phyloP scores from a whole-genome alignment of 768 basidiomycete genomes.

The Kwoniella heveanensis region DNA sequence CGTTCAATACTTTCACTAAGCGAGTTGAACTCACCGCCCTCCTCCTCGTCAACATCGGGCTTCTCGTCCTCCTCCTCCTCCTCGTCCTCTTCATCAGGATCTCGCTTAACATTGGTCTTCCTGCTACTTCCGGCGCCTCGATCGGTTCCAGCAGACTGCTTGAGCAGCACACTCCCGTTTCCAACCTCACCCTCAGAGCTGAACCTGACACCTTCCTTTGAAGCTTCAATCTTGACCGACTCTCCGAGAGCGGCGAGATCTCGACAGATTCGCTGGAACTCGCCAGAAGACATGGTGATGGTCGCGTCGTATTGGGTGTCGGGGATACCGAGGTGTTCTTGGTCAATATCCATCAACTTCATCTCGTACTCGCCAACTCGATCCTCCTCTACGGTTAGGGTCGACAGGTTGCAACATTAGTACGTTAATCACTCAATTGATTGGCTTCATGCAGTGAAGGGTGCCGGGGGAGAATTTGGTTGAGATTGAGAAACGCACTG shows the following conservation, averaged over 20 bases:
- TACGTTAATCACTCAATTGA: no score
- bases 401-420: no score
- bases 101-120: conserved; percentile 53
- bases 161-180: conserved; percentile 80
- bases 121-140: conserved; percentile 27
- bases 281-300: conserved; percentile 78
- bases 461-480: no score
- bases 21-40: conserved; percentile 47
- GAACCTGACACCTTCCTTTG: conserved; percentile 93
- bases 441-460: no score
- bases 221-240: conserved; percentile 90
- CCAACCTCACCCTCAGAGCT: conserved; percentile 91
- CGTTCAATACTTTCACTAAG: no score
- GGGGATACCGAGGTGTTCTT: conserved; percentile 90
- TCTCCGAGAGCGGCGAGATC: conserved; percentile 90
- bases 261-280: conserved; percentile 89
- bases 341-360: conserved; percentile 99
- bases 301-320: conserved; percentile 96
- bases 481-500: conserved; percentile 63
- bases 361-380: conserved; percentile 97
- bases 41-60: conserved; percentile 52
- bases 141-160: conserved; percentile 61
- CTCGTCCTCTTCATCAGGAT: conserved; percentile 53
- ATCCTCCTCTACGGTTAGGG: conserved; percentile 67
- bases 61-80: conserved; percentile 61